A percentile compares a stretch with the other conserved stretches of the same genome.
Evolutionary conservation across 2,329 filamentous ascomycete species (phyloP).

Genomic region (Pleomassaria siparia): DNA sequence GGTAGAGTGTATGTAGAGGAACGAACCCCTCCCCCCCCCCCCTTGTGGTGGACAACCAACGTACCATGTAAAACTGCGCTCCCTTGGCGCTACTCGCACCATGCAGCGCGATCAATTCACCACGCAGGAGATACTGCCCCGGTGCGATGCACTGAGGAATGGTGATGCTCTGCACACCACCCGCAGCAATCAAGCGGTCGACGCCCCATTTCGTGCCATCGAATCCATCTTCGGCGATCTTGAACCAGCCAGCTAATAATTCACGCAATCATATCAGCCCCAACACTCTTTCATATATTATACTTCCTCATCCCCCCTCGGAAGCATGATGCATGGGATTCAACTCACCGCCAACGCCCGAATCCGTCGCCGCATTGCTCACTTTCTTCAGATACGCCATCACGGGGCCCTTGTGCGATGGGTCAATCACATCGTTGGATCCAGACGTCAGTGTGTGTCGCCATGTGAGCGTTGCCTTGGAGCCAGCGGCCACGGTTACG

Average conservation of each 20-base stretch:
- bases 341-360: slow-evolving; percentile 30
- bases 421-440: slow-evolving; percentile 57
- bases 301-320: no score
- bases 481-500: slow-evolving; percentile 48
- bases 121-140: slow-evolving; percentile 46
- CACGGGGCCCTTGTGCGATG: slow-evolving; percentile 58
- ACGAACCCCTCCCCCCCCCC: no score
- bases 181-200: slow-evolving; percentile 40
- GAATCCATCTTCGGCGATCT: slow-evolving; percentile 43
- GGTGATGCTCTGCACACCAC: slow-evolving; percentile 46
- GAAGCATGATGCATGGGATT: slow-evolving; percentile 9
- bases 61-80: slow-evolving; percentile 46
- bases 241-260: slow-evolving; percentile 29
- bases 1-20: no score
- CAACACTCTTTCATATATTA: no score
- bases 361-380: slow-evolving; percentile 45
- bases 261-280: no score
- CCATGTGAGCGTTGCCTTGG: slow-evolving; percentile 58
- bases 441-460: slow-evolving; percentile 56
- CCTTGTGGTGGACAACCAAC: background rate
- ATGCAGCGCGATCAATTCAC: slow-evolving; percentile 50
- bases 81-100: slow-evolving; percentile 31
- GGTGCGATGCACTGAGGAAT: slow-evolving; percentile 40
- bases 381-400: slow-evolving; percentile 62
- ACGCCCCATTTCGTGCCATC: slow-evolving; percentile 39